A percentile compares a stretch with the other conserved stretches of the same genome.
phyloP scores from a whole-genome alignment of 2,329 filamentous ascomycete genomes.

The Aotearoamyces nothofagi region DNA sequence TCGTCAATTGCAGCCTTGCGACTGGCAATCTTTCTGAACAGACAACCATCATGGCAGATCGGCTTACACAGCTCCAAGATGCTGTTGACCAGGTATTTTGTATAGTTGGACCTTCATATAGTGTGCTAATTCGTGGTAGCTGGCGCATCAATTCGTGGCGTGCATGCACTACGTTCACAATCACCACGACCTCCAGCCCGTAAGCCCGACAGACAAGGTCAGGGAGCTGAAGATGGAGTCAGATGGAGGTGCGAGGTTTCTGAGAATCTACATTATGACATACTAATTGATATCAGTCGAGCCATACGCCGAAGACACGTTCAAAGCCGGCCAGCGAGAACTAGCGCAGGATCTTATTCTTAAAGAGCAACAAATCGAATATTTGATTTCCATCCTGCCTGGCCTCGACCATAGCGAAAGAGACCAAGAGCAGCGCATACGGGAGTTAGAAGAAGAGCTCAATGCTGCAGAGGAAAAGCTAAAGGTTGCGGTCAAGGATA shows the following conservation, averaged over 20 bases:
- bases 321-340: constrained; percentile 53
- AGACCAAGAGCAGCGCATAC: constrained; percentile 56
- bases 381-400: constrained; percentile 58
- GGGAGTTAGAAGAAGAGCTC: constrained; percentile 48
- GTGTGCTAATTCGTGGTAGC: constrained; percentile 24
- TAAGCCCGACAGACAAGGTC: constrained; percentile 41
- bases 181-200: constrained; percentile 50
- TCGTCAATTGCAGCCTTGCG: no score
- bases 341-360: constrained; percentile 62
- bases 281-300: constrained; percentile 43
- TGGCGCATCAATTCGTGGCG: constrained; percentile 54
- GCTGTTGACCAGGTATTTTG: constrained; percentile 60
- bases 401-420: constrained; percentile 66
- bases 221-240: constrained; percentile 36
- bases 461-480: constrained; percentile 46
- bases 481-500: constrained; percentile 47
- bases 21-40: no score
- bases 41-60: constrained; percentile 48
- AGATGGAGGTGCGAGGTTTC: constrained; percentile 10
- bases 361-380: constrained; percentile 74
- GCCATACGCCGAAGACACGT: constrained; percentile 45
- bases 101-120: background rate
- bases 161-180: constrained; percentile 50
- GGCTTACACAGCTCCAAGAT: constrained; percentile 73
- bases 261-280: constrained; percentile 7